A percentile compares a stretch with the other conserved stretches of the same genome.
These are phyloP conservation scores for Lentinula sp. DNA, from an alignment of 768 basidiomycete species.

Conservation along the genomic window DNA sequence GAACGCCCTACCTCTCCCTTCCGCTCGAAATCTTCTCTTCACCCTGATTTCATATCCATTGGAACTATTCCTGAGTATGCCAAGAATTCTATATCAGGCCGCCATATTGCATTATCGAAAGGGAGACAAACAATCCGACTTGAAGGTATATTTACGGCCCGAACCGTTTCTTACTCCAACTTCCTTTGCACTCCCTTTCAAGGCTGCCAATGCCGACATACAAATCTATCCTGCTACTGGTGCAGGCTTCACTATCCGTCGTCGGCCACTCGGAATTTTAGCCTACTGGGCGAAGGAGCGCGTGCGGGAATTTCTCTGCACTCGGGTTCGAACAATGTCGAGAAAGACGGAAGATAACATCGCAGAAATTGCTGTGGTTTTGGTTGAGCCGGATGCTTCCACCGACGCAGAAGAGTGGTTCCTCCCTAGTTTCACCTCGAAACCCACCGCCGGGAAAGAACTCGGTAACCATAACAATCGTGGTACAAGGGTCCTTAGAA, in stretches of 20 bases:
- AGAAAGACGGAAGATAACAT: neutral
- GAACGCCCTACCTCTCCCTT: constrained; percentile 30
- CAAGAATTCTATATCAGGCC: constrained; percentile 59
- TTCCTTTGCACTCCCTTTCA: neutral
- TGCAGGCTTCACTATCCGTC: neutral
- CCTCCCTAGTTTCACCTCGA: neutral
- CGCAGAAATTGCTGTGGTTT: neutral
- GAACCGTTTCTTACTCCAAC: constrained; percentile 32
- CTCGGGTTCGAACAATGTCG: neutral
- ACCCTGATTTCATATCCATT: constrained; percentile 41
- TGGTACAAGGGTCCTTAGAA: constrained; percentile 23
- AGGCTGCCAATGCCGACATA: neutral
- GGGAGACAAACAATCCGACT: constrained; percentile 8
- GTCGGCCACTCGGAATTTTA: neutral
- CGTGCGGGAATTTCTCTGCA: neutral
- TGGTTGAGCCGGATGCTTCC: constrained; percentile 25
- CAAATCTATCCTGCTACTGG: neutral
- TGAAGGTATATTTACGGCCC: constrained; percentile 54
- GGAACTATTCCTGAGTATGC: constrained; percentile 45
- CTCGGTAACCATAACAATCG: neutral
- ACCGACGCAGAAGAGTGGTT: constrained; percentile 18
- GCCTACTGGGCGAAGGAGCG: neutral
- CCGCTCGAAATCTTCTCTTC: constrained; percentile 21
- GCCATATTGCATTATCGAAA: constrained; percentile 47
- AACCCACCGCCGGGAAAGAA: neutral